A percentile compares a stretch with the other conserved stretches of the same genome.
Conservation (phyloP, 2,329 filamentous ascomycete species). For the Rutstroemia sp. region DNA sequence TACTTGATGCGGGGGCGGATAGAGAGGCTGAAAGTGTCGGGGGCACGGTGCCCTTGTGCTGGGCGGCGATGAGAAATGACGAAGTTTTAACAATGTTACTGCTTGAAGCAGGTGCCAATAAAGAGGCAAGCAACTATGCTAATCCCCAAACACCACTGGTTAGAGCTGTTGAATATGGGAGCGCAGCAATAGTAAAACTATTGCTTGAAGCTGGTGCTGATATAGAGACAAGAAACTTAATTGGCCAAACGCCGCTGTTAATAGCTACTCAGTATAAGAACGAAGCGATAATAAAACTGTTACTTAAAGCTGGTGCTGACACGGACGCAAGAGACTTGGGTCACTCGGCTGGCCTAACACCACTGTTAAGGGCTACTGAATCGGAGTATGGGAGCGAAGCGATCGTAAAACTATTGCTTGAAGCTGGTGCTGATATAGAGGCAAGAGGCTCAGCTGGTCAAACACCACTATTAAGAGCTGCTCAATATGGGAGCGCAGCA, state of each 20-base stretch:
- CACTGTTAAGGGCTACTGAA: not conserved
- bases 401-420: too few relatives aligned
- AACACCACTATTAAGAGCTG: not conserved
- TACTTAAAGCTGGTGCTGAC: too few relatives aligned
- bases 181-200: not conserved
- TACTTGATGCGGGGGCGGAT: not conserved
- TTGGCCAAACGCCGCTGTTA: too few relatives aligned
- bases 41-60: not conserved
- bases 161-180: not conserved
- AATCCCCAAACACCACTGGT: rapidly evolving
- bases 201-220: not conserved
- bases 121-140: not conserved
- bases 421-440: too few relatives aligned
- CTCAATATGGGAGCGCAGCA: too few relatives aligned
- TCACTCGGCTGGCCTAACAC: too few relatives aligned
- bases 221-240: not conserved
- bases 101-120: not conserved
- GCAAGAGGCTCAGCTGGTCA: too few relatives aligned
- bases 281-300: too few relatives aligned
- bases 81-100: not conserved
- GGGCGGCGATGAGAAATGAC: not conserved
- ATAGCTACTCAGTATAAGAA: too few relatives aligned
- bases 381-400: too few relatives aligned
- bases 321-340: too few relatives aligned
- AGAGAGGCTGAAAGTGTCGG: not conserved